Percentiles rank a stretch among this genome's conserved stretches.
phyloP scores from a whole-genome alignment of 257 asterid species.

The Capsicum chinense region DNA sequence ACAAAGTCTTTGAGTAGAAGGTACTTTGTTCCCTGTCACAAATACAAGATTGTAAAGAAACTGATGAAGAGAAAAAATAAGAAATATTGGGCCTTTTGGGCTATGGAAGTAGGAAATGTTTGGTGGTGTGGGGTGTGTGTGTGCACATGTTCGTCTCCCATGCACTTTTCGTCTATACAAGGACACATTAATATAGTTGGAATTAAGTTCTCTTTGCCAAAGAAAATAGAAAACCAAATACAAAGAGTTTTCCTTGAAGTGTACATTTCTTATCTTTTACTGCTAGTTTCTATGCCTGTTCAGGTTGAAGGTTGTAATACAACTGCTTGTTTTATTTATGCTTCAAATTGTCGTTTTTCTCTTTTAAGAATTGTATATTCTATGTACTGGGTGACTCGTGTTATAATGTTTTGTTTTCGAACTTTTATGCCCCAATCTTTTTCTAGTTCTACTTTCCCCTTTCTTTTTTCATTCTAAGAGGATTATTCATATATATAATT shows the following conservation, averaged over 20 bases:
- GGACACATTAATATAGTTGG: background rate
- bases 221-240: background rate
- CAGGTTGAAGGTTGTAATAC: slow-evolving; percentile 11
- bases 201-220: slow-evolving; percentile 1
- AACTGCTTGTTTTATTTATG: background rate
- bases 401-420: background rate
- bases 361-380: background rate
- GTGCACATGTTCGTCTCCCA: background rate
- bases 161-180: background rate
- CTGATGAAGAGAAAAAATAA: background rate
- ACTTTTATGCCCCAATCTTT: background rate
- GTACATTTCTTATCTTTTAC: slow-evolving; percentile 14
- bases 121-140: background rate
- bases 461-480: background rate
- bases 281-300: background rate
- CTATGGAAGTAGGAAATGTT: background rate
- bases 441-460: background rate
- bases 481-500: slow-evolving; percentile 20
- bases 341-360: background rate
- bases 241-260: background rate
- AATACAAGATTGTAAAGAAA: background rate
- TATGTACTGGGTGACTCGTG: background rate
- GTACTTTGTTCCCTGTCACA: background rate
- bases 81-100: background rate
- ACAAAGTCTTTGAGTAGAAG: background rate